Percentiles rank a stretch among this genome's conserved stretches.
phyloP scores from a whole-genome alignment of 2,329 filamentous ascomycete species.

The Botryosphaeria dothidea region DNA sequence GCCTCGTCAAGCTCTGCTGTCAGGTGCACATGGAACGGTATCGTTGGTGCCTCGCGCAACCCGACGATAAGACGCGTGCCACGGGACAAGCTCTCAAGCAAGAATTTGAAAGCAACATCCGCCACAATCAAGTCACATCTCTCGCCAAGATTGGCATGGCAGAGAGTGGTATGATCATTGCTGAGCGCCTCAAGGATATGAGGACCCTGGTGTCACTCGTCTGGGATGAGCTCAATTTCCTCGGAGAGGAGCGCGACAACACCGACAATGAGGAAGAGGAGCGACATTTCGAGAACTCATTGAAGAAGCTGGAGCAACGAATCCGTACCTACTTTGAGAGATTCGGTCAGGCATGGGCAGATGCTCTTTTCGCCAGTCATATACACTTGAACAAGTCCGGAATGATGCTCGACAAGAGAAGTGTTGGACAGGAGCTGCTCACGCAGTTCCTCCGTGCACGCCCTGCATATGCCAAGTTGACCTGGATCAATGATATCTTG shows the following conservation, averaged over 20 bases:
- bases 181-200: constrained; percentile 65
- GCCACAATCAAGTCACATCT: constrained; percentile 43
- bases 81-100: constrained; percentile 51
- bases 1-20: constrained; percentile 60
- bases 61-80: constrained; percentile 49
- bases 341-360: constrained; percentile 68
- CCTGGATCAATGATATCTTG: constrained; percentile 92
- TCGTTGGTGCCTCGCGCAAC: constrained; percentile 58
- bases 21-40: constrained; percentile 61
- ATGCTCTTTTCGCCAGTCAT: constrained; percentile 77
- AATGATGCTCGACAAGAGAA: constrained; percentile 65
- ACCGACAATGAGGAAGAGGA: constrained; percentile 30
- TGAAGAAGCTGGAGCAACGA: constrained; percentile 44
- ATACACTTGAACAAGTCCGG: constrained; percentile 55
- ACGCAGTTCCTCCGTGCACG: constrained; percentile 76
- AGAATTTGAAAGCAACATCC: constrained; percentile 41
- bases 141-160: constrained; percentile 53
- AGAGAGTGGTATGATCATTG: constrained; percentile 60
- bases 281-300: constrained; percentile 25
- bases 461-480: constrained; percentile 72
- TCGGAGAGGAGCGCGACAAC: constrained; percentile 37
- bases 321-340: constrained; percentile 59
- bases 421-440: constrained; percentile 69
- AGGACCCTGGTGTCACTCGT: constrained; percentile 58
- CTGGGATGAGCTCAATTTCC: constrained; percentile 46